These are phyloP conservation scores for Cordyceps fumosorosea DNA, from an alignment of 2,329 filamentous ascomycete species.

Conservation along the genomic window DNA sequence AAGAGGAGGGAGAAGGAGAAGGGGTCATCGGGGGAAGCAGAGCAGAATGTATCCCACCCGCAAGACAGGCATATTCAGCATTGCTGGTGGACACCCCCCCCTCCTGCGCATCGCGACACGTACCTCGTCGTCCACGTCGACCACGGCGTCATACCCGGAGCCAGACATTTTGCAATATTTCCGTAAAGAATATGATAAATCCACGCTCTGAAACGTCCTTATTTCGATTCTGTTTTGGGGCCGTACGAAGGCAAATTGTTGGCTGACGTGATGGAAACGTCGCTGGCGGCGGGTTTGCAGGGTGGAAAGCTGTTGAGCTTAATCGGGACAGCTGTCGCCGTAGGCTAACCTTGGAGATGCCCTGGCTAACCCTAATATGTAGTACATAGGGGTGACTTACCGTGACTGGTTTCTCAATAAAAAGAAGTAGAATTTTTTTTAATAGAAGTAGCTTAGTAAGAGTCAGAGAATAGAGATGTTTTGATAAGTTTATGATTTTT, in stretches of 20 bases:
- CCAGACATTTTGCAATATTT: slow-evolving; percentile 57
- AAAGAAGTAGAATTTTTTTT: no score
- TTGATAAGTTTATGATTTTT: no score
- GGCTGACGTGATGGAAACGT: neutral
- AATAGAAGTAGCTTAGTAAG: no score
- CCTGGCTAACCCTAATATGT: neutral
- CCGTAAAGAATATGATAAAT: neutral
- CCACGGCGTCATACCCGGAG: slow-evolving; percentile 93
- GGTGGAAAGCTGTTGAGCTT: slow-evolving; percentile 1
- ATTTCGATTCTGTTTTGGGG: neutral
- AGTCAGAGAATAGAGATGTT: no score
- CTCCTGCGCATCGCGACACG: neutral
- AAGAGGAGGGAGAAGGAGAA: neutral
- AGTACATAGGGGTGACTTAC: no score
- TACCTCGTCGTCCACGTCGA: slow-evolving; percentile 95
- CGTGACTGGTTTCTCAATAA: no score
- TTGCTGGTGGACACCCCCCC: neutral
- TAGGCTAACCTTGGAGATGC: neutral
- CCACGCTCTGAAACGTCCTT: neutral
- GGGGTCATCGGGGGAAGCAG: neutral
- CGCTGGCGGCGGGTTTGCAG: neutral
- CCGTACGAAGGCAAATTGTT: neutral
- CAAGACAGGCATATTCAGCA: neutral
- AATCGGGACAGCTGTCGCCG: slow-evolving; percentile 7
- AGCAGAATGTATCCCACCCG: no score